These are phyloP conservation scores for Arthrobotrys sphaeroides DNA, from an alignment of 2,329 filamentous ascomycete species.

Conservation along the genomic window DNA sequence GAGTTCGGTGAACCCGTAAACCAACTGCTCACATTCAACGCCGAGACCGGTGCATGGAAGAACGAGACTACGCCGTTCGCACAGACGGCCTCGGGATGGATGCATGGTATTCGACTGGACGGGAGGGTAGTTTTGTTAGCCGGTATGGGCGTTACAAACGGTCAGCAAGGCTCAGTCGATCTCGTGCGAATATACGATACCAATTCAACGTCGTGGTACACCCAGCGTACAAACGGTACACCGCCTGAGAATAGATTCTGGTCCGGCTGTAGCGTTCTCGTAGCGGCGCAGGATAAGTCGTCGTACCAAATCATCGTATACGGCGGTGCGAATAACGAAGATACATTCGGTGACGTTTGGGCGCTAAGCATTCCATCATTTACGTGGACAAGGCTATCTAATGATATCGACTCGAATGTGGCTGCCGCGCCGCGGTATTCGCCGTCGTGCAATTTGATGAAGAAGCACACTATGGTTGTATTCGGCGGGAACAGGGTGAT, in stretches of 20 bases:
- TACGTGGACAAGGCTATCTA: constrained; percentile 33
- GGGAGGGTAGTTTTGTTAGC: constrained; percentile 28
- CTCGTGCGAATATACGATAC: constrained; percentile 44
- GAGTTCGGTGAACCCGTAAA: constrained; percentile 25
- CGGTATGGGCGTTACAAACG: constrained; percentile 37
- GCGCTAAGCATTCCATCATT: constrained; percentile 48
- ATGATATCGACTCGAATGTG: constrained; percentile 37
- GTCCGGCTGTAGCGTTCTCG: constrained; percentile 32
- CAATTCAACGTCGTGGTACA: constrained; percentile 34
- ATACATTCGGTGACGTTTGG: constrained; percentile 46
- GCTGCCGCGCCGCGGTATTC: constrained; percentile 31
- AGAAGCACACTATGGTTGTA: constrained; percentile 42
- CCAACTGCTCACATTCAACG: constrained; percentile 42
- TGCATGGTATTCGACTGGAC: constrained; percentile 31
- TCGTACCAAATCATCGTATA: constrained; percentile 43
- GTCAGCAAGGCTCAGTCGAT: constrained; percentile 25
- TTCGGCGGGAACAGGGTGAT: constrained; percentile 41
- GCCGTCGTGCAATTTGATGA: constrained; percentile 30
- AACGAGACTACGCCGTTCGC: constrained; percentile 36
- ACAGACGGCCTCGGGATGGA: constrained; percentile 18
- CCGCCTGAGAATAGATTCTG: constrained; percentile 38
- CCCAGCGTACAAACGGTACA: constrained; percentile 36
- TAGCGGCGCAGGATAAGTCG: constrained; percentile 36
- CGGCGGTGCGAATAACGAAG: constrained; percentile 34
- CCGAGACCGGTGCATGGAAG: constrained; percentile 21